These are phyloP conservation scores for Nannizzia gypsea DNA, from an alignment of 2,329 filamentous ascomycete species.

Conservation along the genomic window DNA sequence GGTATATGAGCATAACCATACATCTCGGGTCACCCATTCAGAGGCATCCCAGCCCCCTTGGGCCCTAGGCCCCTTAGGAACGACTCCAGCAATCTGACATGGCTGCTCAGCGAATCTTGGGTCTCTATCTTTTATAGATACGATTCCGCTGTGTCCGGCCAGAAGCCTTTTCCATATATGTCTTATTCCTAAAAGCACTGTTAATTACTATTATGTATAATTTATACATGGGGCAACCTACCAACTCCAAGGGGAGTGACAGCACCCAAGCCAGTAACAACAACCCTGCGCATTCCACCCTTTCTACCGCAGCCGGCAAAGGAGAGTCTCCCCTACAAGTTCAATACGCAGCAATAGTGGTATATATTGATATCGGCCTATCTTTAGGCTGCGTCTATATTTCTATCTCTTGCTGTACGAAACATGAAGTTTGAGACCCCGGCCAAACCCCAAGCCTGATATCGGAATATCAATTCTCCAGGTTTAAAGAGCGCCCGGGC, in stretches of 20 bases:
- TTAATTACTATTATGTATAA: not conserved
- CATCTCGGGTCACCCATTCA: slow-evolving; percentile 35
- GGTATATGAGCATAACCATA: slow-evolving; percentile 16
- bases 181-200: slow-evolving; percentile 44
- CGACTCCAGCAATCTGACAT: slow-evolving; percentile 71
- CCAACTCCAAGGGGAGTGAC: slow-evolving; percentile 74
- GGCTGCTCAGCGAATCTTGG: slow-evolving; percentile 59
- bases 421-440: not conserved
- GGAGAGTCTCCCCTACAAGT: not conserved
- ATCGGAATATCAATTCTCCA: not conserved
- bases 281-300: slow-evolving; percentile 48
- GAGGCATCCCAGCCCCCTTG: slow-evolving; percentile 33
- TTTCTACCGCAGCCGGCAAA: not conserved
- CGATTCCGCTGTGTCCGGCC: slow-evolving; percentile 66
- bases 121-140: slow-evolving; percentile 55
- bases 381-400: not conserved
- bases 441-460: not conserved
- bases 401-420: not conserved
- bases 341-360: not conserved
- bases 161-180: slow-evolving; percentile 72
- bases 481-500: too few species aligned
- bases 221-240: slow-evolving; percentile 22
- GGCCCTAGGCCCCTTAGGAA: slow-evolving; percentile 48
- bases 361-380: not conserved
- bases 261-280: slow-evolving; percentile 72